Percentiles rank a stretch among this genome's conserved stretches.
These are phyloP conservation scores for Corymbia maculata DNA, from an alignment of 345 rosid species.

Conservation along the genomic window DNA sequence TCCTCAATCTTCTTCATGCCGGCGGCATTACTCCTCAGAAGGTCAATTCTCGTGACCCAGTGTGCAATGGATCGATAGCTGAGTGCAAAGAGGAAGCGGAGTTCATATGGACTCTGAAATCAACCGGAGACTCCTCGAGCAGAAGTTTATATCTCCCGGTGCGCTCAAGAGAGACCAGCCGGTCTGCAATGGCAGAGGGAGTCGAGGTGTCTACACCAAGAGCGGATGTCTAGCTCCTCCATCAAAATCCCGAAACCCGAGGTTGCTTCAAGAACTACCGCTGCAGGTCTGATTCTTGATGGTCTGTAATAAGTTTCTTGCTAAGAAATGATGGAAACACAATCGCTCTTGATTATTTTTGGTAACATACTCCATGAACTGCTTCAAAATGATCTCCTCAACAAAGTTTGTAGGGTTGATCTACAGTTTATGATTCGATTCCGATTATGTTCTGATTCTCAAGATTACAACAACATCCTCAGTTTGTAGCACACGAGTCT, in stretches of 20 bases:
- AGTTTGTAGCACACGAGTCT: background rate
- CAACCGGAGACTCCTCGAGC: slow-evolving; percentile 32
- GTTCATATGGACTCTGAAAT: slow-evolving; percentile 39
- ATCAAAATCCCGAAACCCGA: slow-evolving; percentile 35
- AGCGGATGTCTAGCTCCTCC: slow-evolving; percentile 41
- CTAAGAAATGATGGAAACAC: background rate
- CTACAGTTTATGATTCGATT: background rate
- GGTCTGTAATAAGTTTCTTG: background rate
- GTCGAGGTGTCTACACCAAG: slow-evolving; percentile 25
- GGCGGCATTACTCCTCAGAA: background rate
- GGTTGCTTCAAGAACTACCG: slow-evolving; percentile 56
- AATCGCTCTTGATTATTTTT: background rate
- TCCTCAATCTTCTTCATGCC: background rate
- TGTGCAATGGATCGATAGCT: slow-evolving; percentile 21
- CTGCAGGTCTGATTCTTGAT: slow-evolving; percentile 32
- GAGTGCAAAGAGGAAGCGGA: slow-evolving; percentile 29
- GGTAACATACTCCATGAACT: background rate
- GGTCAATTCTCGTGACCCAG: background rate
- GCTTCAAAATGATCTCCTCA: background rate
- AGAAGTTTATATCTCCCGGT: slow-evolving; percentile 40
- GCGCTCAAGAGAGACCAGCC: slow-evolving; percentile 39
- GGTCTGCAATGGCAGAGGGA: background rate
- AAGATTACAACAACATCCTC: background rate
- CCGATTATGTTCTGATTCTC: background rate
- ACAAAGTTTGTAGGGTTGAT: background rate